Percentiles rank a stretch among this genome's conserved stretches.
Conservation (phyloP, 1,284 basidiomycete genomes). For the Cutaneotrichosporon cavernicola region DNA sequence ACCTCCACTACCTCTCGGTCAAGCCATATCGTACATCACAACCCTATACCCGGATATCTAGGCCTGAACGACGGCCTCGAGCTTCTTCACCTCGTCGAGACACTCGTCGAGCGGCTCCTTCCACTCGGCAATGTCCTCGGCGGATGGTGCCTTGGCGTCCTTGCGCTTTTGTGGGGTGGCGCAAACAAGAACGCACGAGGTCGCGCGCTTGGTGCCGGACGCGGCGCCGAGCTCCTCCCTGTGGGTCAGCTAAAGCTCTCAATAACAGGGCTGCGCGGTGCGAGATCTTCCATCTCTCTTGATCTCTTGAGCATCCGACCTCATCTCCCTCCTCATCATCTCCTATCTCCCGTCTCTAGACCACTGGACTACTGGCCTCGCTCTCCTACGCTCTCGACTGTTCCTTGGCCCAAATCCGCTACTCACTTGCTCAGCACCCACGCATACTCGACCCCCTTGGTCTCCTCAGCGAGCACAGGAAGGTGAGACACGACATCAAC, state of each 20-base stretch:
- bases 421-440: constrained; percentile 55
- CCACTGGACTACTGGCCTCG: not conserved
- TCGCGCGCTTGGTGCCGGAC: constrained; percentile 95
- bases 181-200: constrained; percentile 89
- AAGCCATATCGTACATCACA: constrained; percentile 22
- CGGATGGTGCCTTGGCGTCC: constrained; percentile 57
- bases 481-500: constrained; percentile 98
- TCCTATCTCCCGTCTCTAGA: not conserved
- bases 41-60: constrained; percentile 5
- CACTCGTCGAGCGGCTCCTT: constrained; percentile 69
- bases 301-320: not conserved
- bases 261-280: not conserved
- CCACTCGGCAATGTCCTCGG: constrained; percentile 63
- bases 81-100: constrained; percentile 75
- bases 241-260: constrained; percentile 15
- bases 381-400: too few species aligned
- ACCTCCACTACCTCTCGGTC: not conserved
- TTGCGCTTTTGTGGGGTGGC: constrained; percentile 45
- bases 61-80: constrained; percentile 49
- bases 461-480: constrained; percentile 91
- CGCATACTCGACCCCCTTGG: constrained; percentile 81
- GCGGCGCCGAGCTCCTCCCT: constrained; percentile 95
- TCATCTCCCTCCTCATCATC: not conserved
- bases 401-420: not conserved
- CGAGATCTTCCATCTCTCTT: not conserved